Conservation (phyloP, 2,329 filamentous ascomycete species). For the Claviceps sp. region DNA sequence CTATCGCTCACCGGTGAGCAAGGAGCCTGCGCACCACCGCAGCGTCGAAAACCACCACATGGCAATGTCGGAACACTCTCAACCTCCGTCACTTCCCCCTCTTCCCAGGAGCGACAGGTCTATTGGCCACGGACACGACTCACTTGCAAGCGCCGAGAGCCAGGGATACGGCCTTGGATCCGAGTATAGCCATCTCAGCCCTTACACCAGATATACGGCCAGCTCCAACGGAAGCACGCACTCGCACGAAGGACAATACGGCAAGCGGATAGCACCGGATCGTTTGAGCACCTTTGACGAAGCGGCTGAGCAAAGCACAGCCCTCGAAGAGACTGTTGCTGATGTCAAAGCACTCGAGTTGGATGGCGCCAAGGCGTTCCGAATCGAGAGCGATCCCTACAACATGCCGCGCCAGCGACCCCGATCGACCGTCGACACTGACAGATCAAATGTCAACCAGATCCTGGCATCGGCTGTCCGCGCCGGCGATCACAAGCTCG, state of each 20-base stretch:
- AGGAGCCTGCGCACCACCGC: conserved; percentile 2
- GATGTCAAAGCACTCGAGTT: conserved; percentile 26
- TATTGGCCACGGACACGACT: conserved; percentile 6
- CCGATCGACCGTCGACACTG: conserved; percentile 28
- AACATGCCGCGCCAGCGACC: conserved; percentile 39
- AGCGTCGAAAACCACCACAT: conserved; percentile 6
- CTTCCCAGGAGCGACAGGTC: conserved; percentile 3
- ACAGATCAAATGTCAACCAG: conserved; percentile 29
- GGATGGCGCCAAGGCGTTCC: conserved; percentile 27
- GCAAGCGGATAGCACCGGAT: conserved; percentile 12
- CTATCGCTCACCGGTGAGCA: background rate
- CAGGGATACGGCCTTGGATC: background rate
- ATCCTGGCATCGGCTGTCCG: conserved; percentile 41
- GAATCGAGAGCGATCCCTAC: conserved; percentile 35
- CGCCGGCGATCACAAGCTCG: conserved; percentile 40
- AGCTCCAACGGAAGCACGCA: conserved; percentile 17
- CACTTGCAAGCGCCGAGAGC: conserved; percentile 7
- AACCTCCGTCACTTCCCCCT: conserved; percentile 1
- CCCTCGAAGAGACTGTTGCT: conserved; percentile 15
- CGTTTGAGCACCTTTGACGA: conserved; percentile 19
- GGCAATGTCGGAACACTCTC: background rate
- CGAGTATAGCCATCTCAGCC: conserved; percentile 5
- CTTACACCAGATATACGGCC: conserved; percentile 11
- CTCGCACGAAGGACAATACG: conserved; percentile 16
- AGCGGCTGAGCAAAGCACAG: conserved; percentile 4